A percentile compares a stretch with the other conserved stretches of the same genome.
phyloP scores from a whole-genome alignment of 2,329 filamentous ascomycete species.

The Scopulariopsis brevicaulis region DNA sequence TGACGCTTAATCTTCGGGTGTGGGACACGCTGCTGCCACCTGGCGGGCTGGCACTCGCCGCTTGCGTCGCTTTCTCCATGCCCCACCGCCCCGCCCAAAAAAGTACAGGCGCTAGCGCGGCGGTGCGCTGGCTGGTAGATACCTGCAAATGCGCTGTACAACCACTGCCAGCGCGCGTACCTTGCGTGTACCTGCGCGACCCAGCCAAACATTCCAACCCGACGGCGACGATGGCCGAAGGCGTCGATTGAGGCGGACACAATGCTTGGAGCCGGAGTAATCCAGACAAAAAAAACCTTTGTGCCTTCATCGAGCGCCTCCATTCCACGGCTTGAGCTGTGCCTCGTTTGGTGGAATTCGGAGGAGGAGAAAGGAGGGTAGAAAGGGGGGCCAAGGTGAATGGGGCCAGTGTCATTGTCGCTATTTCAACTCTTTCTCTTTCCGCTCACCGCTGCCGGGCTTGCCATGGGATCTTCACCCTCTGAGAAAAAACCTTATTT shows the following conservation, averaged over 20 bases:
- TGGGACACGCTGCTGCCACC: not conserved
- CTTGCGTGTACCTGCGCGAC: not conserved
- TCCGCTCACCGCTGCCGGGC: not conserved
- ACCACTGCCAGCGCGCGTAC: not conserved
- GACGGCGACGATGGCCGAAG: not conserved
- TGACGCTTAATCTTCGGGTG: not conserved
- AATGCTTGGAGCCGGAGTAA: not conserved
- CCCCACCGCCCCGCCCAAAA: not conserved
- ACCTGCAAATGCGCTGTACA: not conserved
- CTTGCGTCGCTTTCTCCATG: not conserved
- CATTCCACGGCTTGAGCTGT: not conserved
- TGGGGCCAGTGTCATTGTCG: not conserved
- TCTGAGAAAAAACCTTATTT: not conserved
- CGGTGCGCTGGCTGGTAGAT: not conserved
- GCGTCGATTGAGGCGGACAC: not conserved
- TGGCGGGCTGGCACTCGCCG: not conserved
- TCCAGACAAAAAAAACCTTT: not conserved
- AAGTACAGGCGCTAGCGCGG: not conserved
- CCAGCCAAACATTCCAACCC: not conserved
- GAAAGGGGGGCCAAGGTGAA: not conserved
- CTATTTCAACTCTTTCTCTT: not conserved
- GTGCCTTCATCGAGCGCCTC: not conserved
- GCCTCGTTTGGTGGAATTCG: no score
- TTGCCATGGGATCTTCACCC: conserved; percentile 3
- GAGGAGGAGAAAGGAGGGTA: not conserved